These are phyloP conservation scores for Posidonia oceanica DNA, from an alignment of 116 monocot species.

Conservation along the genomic window DNA sequence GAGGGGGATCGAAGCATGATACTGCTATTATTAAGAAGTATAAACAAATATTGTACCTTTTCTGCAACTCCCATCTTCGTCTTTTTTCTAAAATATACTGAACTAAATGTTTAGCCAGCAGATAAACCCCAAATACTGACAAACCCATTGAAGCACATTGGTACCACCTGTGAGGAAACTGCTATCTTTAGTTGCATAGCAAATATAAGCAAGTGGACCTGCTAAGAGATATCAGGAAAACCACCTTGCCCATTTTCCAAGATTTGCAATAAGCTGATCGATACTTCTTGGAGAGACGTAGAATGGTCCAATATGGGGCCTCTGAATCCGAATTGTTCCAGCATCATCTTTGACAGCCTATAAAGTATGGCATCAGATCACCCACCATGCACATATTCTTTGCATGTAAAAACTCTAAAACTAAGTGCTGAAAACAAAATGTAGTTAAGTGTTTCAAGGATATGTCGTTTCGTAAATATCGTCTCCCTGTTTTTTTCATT, in stretches of 20 bases:
- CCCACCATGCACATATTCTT: neutral
- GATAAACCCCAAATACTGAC: constrained; percentile 58
- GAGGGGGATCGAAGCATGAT: too few species aligned
- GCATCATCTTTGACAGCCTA: constrained; percentile 95
- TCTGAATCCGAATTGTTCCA: constrained; percentile 79
- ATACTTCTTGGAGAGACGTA: constrained; percentile 74
- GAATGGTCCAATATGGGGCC: constrained; percentile 86
- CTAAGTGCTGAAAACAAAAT: too few species aligned
- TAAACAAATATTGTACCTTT: constrained; percentile 12
- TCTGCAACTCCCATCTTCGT: constrained; percentile 54
- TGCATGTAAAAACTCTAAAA: too few species aligned
- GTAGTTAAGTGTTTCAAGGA: too few species aligned
- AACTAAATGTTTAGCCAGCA: constrained; percentile 72
- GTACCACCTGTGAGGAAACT: constrained; percentile 37
- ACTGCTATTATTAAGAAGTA: too few species aligned
- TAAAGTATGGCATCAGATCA: neutral
- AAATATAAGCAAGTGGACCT: neutral
- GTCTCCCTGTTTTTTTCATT: too few species aligned
- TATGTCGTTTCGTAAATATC: too few species aligned
- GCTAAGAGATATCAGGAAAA: neutral
- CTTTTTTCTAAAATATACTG: constrained; percentile 63
- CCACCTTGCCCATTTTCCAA: constrained; percentile 88
- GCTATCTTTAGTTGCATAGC: neutral
- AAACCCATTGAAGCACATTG: constrained; percentile 72
- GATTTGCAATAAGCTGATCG: constrained; percentile 77